Base-by-base conservation (phyloP, 495 filamentous ascomycete species). In the Penicillium psychrofluorescens region DNA sequence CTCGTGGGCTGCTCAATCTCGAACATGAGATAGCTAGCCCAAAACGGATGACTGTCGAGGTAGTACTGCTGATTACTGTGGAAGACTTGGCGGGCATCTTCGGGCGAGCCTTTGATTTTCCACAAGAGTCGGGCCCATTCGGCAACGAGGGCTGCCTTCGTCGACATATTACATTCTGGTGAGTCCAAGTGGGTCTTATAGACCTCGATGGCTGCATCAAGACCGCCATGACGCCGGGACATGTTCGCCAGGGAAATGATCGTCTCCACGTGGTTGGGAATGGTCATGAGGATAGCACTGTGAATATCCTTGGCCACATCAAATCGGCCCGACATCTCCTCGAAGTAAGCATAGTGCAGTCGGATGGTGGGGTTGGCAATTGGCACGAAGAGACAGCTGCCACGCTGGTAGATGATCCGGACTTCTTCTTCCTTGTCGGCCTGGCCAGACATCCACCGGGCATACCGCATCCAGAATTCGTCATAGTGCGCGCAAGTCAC, bases 391-490 rank as follows among this genome's bases (percentile, higher is more conserved):
- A 95, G 60, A 44, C 75, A 86, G 49, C 81, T 80, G 9, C 90
- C 94, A 42, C 90, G 82, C 61, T 92, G 85, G 52, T 95, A 97
- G 51, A 99, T 89, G 59, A 85, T 88, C 16, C 94, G 83, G 2
- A 92, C 86, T 57, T 99, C 94, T 55, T 95, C 88, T 44, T 88
- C 81, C 59, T 95, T 95, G 38, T 72, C 78, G 0, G 76, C 54
- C 55, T 95, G 88, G 3, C 80, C 83, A 50, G 74, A 74, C 90
- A 99, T 96, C 92, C 92, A 99, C 11, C 94, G 76, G n/a, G 86
- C 89, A 66, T 95, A 99, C 1, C 92, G 83, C 44, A 94, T 77
- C 92, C 92, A 99, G 64, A 99, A 95, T 55, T 97, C 90, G 38
- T 96, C 90, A 50, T 97, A 95, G 55, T 92, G 83, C 33, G 92